Evolutionary conservation across 768 basidiomycete species (phyloP).

Genomic region (Pleurotus sapidus): DNA sequence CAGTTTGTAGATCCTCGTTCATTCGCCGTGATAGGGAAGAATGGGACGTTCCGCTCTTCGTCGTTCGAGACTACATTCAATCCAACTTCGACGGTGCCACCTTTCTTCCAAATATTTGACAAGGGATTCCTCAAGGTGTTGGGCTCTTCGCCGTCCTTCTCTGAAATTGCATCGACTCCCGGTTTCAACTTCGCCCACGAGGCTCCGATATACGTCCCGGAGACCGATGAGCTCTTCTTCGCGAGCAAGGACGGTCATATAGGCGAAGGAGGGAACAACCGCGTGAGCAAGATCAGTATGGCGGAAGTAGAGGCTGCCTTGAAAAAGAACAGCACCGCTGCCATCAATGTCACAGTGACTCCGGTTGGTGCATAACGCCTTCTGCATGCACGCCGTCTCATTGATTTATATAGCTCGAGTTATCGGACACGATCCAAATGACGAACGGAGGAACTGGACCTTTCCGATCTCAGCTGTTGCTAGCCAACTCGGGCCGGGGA

Average conservation of each 20-base stretch:
- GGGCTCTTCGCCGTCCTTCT: slow-evolving; percentile 54
- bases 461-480: slow-evolving; percentile 53
- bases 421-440: slow-evolving; percentile 61
- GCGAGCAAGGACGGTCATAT: slow-evolving; percentile 62
- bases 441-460: slow-evolving; percentile 72
- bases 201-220: slow-evolving; percentile 64
- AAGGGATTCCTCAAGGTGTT: slow-evolving; percentile 56
- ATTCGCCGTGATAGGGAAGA: slow-evolving; percentile 49
- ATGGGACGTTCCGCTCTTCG: slow-evolving; percentile 33
- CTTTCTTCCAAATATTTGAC: slow-evolving; percentile 55
- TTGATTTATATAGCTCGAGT: slow-evolving; percentile 43
- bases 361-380: slow-evolving; percentile 24
- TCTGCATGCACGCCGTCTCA: neutral
- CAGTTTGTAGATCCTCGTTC: slow-evolving; percentile 50
- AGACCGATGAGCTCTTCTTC: slow-evolving; percentile 75
- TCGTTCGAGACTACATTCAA: slow-evolving; percentile 47
- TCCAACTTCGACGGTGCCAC: slow-evolving; percentile 52
- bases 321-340: slow-evolving; percentile 23
- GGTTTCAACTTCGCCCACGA: slow-evolving; percentile 77
- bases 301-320: slow-evolving; percentile 50
- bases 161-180: slow-evolving; percentile 54
- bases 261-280: slow-evolving; percentile 63
- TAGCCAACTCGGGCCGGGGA: slow-evolving; percentile 66
- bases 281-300: slow-evolving; percentile 61
- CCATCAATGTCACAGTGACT: slow-evolving; percentile 47